Base-by-base conservation (phyloP, 352 stramenopile species). In the Halophytophthora batemanensis region DNA sequence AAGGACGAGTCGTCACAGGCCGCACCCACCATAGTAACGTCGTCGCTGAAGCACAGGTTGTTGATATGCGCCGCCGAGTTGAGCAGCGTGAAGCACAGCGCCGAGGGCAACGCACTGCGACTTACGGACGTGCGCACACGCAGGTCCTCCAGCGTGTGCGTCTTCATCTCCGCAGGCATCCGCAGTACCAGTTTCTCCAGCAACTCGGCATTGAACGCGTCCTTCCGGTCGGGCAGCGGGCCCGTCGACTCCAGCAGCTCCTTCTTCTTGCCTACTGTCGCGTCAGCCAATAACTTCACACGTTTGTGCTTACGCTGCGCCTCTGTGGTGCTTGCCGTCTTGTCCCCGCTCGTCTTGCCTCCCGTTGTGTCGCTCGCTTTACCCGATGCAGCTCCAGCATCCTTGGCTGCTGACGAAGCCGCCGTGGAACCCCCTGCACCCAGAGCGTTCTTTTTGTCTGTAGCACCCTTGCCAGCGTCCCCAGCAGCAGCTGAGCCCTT, bases 151-250 rank as follows among this genome's bases (percentile, higher is more conserved):
- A 90, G 55, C 18, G 78, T 64, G 29, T 90, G 73, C 11, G 64
- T 68, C 51, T 89, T 88, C 70, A 87, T 80, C 49, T 77, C 73
- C 0, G 66, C 34, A 0, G 81, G 75, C 31, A 88, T 72, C 6
- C 81, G 81, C 23, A 93, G 61, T 50, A 93, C 75, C 6, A 93
- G 71, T 51, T 89, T 90, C 57, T 93, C 83, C 53, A 92, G 56
- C 25, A 93, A 66, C 18, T 91, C 70, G 1, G 68, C 62, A 33
- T 92, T 85, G 48, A 86, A 93, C 15, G 71, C 48, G 40, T 70
- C 73, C 28, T 80, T 87, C 3, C 83, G 74, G 50, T 93, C 79
- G 0, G 83, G 83, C 13, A 90, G 50, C 0, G 83, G 83, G 3
- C 81, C 81, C 17, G 69, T 65, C 7, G 76, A 61, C 35, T 88